Conservation (phyloP, 2,329 filamentous ascomycete genomes). For the Colletotrichum orchidophilum region DNA sequence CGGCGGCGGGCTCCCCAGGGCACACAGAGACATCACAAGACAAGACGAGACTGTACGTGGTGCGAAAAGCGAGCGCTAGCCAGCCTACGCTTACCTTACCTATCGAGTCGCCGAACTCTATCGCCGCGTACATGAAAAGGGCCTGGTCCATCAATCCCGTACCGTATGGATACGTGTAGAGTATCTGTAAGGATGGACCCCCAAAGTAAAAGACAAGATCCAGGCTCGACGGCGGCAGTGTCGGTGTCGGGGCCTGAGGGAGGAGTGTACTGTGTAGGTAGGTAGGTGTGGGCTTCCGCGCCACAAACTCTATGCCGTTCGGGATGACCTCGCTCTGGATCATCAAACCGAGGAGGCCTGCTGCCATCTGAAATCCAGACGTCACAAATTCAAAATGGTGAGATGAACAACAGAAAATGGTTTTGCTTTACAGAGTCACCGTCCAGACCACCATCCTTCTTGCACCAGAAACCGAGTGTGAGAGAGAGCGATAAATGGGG, state of each 20-base stretch:
- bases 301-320: not conserved
- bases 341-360: not conserved
- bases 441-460: slow-evolving; percentile 5
- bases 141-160: not conserved
- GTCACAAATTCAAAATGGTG: not conserved
- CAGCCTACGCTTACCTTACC: not conserved
- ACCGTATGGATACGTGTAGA: slow-evolving; percentile 17
- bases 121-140: not conserved
- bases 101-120: not conserved
- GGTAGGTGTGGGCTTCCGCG: too few relatives aligned
- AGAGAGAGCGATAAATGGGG: not conserved
- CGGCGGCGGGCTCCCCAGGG: too few relatives aligned
- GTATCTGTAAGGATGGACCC: slow-evolving; percentile 18
- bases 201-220: slow-evolving; percentile 12
- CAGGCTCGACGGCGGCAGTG: not conserved
- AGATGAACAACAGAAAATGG: not conserved
- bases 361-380: not conserved
- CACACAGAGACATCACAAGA: slow-evolving; percentile 22
- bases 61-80: slow-evolving; percentile 10
- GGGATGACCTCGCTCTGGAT: not conserved
- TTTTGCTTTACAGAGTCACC: not conserved
- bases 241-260: not conserved
- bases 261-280: too few relatives aligned
- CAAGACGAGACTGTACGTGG: slow-evolving; percentile 1
- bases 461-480: not conserved